phyloP scores from a whole-genome alignment of 345 rosid species.

The Pistacia vera region DNA sequence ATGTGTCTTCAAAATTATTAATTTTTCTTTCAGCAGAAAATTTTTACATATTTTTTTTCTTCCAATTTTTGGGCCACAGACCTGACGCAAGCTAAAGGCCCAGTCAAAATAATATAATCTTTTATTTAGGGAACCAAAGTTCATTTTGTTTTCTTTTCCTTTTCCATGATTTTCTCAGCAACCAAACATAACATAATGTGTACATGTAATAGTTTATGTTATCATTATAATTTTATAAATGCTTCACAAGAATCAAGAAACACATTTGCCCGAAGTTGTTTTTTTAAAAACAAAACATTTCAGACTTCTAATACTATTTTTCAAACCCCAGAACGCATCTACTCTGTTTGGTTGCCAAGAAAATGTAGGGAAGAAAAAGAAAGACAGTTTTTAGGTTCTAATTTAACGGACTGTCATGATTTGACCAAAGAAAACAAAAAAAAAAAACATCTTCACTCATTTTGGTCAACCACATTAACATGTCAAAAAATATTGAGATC shows the following conservation, averaged over 20 bases:
- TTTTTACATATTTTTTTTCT: not conserved
- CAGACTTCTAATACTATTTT: not conserved
- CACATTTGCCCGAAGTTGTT: too few relatives aligned
- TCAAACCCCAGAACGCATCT: not conserved
- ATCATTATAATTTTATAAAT: too few relatives aligned
- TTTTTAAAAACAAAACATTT: not conserved
- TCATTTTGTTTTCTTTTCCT: not conserved
- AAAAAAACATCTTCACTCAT: not conserved
- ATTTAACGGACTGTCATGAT: not conserved
- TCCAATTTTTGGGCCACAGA: not conserved
- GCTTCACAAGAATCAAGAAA: too few relatives aligned
- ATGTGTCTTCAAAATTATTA: not conserved
- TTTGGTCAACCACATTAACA: too few relatives aligned
- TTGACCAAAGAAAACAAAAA: not conserved
- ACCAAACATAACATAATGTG: not conserved
- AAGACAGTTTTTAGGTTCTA: not conserved
- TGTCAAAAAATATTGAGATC: not conserved
- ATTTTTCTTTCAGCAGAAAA: not conserved
- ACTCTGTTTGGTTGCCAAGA: not conserved
- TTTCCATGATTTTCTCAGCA: not conserved
- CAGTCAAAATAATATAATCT: constrained; percentile 3
- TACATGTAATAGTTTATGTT: not conserved
- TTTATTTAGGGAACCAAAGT: too few relatives aligned
- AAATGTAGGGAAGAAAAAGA: not conserved
- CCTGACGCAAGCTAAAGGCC: not conserved